phyloP scores from a whole-genome alignment of 805 yeast genomes.

The Yarrowia sp. region DNA sequence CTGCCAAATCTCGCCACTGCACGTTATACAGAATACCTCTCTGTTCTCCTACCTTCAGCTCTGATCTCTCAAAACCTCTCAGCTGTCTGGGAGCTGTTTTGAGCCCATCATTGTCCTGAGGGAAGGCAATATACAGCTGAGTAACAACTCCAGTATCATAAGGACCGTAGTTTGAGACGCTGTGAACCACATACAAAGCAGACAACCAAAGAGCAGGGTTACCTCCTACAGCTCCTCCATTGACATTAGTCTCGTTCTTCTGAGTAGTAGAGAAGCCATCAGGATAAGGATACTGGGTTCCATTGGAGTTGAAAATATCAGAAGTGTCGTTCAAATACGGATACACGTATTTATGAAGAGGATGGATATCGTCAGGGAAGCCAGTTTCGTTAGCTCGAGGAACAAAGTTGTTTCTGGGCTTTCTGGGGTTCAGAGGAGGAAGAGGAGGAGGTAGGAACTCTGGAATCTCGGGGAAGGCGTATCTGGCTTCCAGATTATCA shows the following conservation, averaged over 20 bases:
- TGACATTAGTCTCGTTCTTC: slow-evolving; percentile 18
- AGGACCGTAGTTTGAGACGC: slow-evolving; percentile 50
- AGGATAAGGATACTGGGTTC: slow-evolving; percentile 35
- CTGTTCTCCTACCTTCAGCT: slow-evolving; percentile 45
- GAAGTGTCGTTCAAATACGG: slow-evolving; percentile 40
- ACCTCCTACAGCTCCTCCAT: slow-evolving; percentile 54
- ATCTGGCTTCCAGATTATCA: slow-evolving; percentile 44
- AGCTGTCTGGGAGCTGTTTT: slow-evolving; percentile 51
- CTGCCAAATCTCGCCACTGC: slow-evolving; percentile 52
- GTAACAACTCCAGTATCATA: slow-evolving; percentile 50
- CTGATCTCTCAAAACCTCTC: slow-evolving; percentile 58
- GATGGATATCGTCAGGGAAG: slow-evolving; percentile 51
- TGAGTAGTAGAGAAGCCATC: slow-evolving; percentile 1
- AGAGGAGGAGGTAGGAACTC: slow-evolving; percentile 45
- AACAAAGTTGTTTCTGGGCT: slow-evolving; percentile 1
- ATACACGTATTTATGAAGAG: slow-evolving; percentile 56
- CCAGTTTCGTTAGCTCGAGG: slow-evolving; percentile 45
- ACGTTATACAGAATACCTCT: slow-evolving; percentile 46
- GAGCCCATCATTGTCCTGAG: slow-evolving; percentile 43
- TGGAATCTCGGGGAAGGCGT: slow-evolving; percentile 47
- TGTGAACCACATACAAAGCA: slow-evolving; percentile 47
- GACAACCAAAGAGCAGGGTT: slow-evolving; percentile 60
- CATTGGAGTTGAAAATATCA: background rate
- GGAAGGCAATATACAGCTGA: slow-evolving; percentile 53
- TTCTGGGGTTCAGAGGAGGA: background rate